Base-by-base conservation (phyloP, 2,329 filamentous ascomycete species). In the Chaetomium sp. region DNA sequence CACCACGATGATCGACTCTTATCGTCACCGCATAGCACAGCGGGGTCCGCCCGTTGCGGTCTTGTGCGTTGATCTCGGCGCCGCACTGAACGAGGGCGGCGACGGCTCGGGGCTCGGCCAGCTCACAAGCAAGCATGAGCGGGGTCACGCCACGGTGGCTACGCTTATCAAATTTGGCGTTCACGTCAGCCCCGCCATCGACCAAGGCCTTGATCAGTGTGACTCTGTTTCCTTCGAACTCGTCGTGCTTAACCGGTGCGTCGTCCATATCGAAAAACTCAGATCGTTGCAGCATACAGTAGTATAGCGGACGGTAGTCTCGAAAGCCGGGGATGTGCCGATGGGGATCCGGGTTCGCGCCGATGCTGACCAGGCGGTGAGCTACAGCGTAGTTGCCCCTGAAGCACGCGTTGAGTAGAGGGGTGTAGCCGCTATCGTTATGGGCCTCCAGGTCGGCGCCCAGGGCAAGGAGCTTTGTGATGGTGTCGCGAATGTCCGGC, bases 321-420 rank as follows among this genome's bases (percentile, higher is more conserved):
- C 67, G 67, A 31, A 71, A 71, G 57, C 67, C 58, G 42, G 64
- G 69, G 21, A 71, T 68, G 47, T 62, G 57, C 9, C 63, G 65
- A 51, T 69, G 70, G 23, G 68, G 70, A 29, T 71, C 68, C 3
- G 68, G 64, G 29, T 69, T 71, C 38, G 63, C 69, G 12, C 70
- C 70, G 21, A 69, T 65, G 65, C 51, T 67, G 19, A 69, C 64
- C 23, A 71, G 64, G 42, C 66, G 45, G 60, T 66, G 64, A 6
- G 70, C 71, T 0, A 69, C 70, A n/a, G 68, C 65, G 59, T 64
- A 72, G 60, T 73, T 71, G 27, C 71, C 71, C 16, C 66, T 47
- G 56, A 51, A 66, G 57, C 70, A 72, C 1, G 70, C 71, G 45
- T 70, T 67, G 16, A 71, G 56, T 10, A 73, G 63, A 2, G 70